phyloP scores from a whole-genome alignment of 2,329 filamentous ascomycete species.

The Sporothrix luriei region DNA sequence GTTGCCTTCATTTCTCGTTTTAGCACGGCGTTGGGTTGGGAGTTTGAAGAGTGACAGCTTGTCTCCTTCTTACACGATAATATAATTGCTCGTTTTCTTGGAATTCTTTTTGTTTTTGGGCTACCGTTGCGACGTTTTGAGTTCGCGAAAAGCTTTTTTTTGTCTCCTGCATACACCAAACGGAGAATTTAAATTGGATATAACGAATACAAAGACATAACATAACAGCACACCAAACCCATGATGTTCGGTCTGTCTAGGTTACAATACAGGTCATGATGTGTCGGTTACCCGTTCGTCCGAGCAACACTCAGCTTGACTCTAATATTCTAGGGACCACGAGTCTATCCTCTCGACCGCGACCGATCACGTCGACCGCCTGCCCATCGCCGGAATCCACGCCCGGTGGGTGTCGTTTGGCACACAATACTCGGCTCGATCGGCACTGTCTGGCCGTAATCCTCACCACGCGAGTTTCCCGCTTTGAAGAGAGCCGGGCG shows the following conservation, averaged over 20 bases:
- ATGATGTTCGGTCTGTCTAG: background rate
- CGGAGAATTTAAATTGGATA: conserved; percentile 22
- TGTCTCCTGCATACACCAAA: background rate
- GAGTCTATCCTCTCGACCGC: conserved; percentile 2
- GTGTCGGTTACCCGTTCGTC: no score
- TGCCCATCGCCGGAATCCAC: background rate
- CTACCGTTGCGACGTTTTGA: background rate
- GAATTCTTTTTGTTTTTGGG: background rate
- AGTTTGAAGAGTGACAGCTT: background rate
- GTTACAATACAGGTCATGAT: background rate
- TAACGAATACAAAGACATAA: conserved; percentile 8
- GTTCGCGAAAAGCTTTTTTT: background rate
- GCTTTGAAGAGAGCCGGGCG: conserved; percentile 32
- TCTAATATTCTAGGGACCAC: no score
- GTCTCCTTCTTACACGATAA: background rate
- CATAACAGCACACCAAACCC: background rate
- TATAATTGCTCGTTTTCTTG: background rate
- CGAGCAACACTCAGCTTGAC: background rate
- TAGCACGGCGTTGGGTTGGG: conserved; percentile 24
- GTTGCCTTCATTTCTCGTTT: background rate
- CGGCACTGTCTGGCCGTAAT: conserved; percentile 25
- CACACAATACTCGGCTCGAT: conserved; percentile 31
- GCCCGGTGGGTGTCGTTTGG: background rate
- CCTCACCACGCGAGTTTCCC: conserved; percentile 31
- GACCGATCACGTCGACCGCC: conserved; percentile 21